Conservation (phyloP, 176 grass and related monocot species). For the Hyparrhenia diplandra region DNA sequence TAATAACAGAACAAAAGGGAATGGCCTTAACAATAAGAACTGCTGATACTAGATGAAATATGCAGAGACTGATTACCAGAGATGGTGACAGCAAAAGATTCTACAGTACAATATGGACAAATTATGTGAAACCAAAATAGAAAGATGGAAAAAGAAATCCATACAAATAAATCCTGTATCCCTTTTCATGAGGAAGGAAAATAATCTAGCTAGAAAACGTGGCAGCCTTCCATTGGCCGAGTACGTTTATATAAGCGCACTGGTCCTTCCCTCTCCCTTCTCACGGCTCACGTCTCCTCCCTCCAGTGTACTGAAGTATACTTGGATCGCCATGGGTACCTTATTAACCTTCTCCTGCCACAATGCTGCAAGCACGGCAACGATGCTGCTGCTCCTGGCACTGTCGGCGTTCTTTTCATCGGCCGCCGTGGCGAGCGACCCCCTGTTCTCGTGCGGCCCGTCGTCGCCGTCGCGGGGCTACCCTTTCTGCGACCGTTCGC, state of each 20-base stretch:
- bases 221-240: background rate
- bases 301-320: background rate
- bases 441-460: slow-evolving; percentile 48
- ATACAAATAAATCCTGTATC: background rate
- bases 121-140: background rate
- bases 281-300: background rate
- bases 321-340: background rate
- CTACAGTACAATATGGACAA: too few species aligned
- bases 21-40: too few species aligned
- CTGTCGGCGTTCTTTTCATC: background rate
- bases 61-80: too few species aligned
- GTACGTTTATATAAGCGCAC: slow-evolving; percentile 1
- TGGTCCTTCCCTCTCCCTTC: too few species aligned
- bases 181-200: background rate
- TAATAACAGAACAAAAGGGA: background rate
- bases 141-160: too few species aligned
- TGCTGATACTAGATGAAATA: too few species aligned
- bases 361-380: background rate
- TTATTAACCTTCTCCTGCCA: background rate
- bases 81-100: too few species aligned
- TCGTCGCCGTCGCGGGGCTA: background rate
- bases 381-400: background rate
- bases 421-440: background rate
- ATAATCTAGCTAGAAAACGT: background rate
- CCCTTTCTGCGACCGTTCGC: slow-evolving; percentile 43